Percentiles rank a stretch among this genome's conserved stretches.
Evolutionary conservation across 2,329 filamentous ascomycete species (phyloP).

Genomic region (Fusarium sp.): DNA sequence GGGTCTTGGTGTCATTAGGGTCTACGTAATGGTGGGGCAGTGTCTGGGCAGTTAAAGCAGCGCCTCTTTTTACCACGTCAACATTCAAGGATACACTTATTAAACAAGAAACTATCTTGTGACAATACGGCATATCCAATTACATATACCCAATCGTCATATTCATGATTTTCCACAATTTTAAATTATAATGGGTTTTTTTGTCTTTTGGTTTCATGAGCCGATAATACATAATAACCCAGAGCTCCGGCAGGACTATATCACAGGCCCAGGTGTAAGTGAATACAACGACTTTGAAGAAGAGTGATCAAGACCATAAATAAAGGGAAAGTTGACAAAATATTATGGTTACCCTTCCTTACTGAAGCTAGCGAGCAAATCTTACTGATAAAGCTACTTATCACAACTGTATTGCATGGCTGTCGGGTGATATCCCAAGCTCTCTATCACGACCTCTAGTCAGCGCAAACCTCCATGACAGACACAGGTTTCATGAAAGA

Average conservation of each 20-base stretch:
- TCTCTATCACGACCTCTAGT: background rate
- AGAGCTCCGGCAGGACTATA: background rate
- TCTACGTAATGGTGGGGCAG: constrained; percentile 55
- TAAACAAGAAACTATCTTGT: background rate
- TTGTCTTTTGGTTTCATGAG: background rate
- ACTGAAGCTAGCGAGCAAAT: background rate
- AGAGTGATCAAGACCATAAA: background rate
- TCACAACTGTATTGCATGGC: background rate
- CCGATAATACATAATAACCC: background rate
- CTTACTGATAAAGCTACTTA: background rate
- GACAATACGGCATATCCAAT: background rate
- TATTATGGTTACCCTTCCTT: background rate
- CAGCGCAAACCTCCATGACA: background rate
- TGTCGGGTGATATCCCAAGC: background rate
- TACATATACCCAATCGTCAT: background rate
- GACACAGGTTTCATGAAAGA: background rate
- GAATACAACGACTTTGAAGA: background rate
- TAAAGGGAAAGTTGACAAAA: background rate
- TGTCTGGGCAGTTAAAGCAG: constrained; percentile 53
- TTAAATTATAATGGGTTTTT: background rate
- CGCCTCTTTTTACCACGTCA: constrained; percentile 4
- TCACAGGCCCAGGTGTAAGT: background rate
- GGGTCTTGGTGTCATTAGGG: constrained; percentile 10
- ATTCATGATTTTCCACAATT: background rate
- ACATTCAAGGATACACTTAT: background rate